These are phyloP conservation scores for Kuraishia piskuri DNA, from an alignment of 805 yeast species.

Conservation along the genomic window DNA sequence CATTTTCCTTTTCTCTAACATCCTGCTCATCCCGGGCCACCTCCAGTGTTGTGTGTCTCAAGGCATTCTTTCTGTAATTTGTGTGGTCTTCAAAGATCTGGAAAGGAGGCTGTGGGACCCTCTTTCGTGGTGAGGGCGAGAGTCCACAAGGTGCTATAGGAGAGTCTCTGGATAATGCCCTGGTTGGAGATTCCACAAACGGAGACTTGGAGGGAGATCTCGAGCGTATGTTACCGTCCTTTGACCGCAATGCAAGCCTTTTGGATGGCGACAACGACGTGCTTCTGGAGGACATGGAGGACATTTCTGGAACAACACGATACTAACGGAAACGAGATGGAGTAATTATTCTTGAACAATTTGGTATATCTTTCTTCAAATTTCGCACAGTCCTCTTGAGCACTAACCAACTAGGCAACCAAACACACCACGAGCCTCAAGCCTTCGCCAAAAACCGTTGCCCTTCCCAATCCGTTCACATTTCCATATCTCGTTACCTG, in stretches of 20 bases:
- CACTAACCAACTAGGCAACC: not conserved
- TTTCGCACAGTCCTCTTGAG: no score
- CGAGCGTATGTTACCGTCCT: not conserved
- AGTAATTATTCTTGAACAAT: not conserved
- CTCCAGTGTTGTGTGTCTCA: not conserved
- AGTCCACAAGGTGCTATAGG: not conserved
- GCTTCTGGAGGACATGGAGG: not conserved
- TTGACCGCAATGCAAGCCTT: not conserved
- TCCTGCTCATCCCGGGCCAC: no score
- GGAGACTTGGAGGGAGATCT: conserved; percentile 2
- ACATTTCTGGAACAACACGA: not conserved
- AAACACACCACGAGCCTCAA: not conserved
- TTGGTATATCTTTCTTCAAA: no score
- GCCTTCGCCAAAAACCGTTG: not conserved
- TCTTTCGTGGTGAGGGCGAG: not conserved
- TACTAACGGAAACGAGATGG: no score
- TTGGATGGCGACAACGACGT: conserved; percentile 3
- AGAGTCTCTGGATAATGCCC: not conserved
- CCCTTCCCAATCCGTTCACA: not conserved
- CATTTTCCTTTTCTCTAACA: not conserved
- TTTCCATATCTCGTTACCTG: not conserved
- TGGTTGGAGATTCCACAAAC: not conserved
- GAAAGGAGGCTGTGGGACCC: not conserved
- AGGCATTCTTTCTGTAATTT: not conserved
- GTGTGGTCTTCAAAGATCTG: not conserved